These are phyloP conservation scores for Jimgerdemannia flammicorona DNA, from an alignment of 192 early-diverging fungal genomes.

Conservation along the genomic window DNA sequence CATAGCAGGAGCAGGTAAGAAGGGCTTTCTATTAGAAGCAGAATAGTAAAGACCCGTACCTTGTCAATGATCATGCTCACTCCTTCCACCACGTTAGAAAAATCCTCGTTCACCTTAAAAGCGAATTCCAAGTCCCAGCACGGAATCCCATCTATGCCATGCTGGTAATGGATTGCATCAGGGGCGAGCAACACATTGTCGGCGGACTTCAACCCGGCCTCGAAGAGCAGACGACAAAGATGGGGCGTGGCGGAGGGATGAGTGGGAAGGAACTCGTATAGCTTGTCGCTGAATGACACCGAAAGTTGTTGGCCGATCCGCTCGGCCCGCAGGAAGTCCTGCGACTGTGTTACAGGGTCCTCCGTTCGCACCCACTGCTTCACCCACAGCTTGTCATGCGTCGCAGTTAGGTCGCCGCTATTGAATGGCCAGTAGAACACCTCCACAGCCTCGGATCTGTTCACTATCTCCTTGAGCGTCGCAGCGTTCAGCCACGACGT, in stretches of 20 bases:
- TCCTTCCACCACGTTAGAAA: conserved; percentile 25
- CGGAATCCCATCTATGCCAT: conserved; percentile 15
- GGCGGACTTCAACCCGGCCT: background rate
- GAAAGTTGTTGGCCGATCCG: conserved; percentile 1
- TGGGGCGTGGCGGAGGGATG: conserved; percentile 19
- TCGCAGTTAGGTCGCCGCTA: background rate
- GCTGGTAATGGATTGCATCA: conserved; percentile 29
- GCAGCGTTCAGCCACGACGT: conserved; percentile 5
- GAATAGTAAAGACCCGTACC: background rate
- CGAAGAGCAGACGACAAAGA: conserved; percentile 6
- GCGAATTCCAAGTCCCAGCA: conserved; percentile 22
- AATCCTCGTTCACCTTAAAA: conserved; percentile 23
- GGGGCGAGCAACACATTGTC: conserved; percentile 9
- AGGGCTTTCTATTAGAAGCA: background rate
- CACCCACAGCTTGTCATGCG: conserved; percentile 31
- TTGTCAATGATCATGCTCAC: conserved; percentile 9
- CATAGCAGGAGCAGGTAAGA: background rate
- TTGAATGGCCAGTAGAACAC: conserved; percentile 40
- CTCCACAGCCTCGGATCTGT: conserved; percentile 22
- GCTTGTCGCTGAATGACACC: conserved; percentile 10
- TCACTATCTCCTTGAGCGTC: conserved; percentile 4
- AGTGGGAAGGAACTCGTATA: conserved; percentile 12
- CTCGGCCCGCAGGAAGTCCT: background rate
- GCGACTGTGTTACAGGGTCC: background rate
- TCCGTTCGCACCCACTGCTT: conserved; percentile 29